Conservation (phyloP, 768 basidiomycete species). For the Cytidiella melzeri region DNA sequence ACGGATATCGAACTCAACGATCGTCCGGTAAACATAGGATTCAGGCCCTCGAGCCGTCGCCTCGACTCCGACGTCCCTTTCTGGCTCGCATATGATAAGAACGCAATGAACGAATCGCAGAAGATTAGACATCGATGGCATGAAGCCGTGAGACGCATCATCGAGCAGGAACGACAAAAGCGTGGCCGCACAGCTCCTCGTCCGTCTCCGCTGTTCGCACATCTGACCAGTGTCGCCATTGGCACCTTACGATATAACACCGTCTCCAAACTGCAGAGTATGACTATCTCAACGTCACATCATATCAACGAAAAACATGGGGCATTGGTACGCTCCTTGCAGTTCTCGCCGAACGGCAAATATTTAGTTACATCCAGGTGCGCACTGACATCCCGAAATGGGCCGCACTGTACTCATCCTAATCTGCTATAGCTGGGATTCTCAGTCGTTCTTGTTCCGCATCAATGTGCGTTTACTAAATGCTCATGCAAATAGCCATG, state of each 20-base stretch:
- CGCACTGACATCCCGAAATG: no score
- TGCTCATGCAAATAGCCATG: background rate
- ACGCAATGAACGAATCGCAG: background rate
- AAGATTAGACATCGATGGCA: constrained; percentile 5
- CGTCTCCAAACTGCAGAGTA: background rate
- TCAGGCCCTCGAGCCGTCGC: background rate
- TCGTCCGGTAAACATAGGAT: no score
- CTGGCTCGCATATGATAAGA: constrained; percentile 2
- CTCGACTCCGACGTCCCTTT: background rate
- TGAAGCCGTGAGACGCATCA: constrained; percentile 3
- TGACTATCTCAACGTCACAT: constrained; percentile 2
- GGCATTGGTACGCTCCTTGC: constrained; percentile 5
- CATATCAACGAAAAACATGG: constrained; percentile 5
- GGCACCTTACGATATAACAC: no score
- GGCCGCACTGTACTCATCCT: background rate
- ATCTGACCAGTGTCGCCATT: no score
- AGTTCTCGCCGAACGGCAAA: constrained; percentile 9
- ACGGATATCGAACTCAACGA: background rate
- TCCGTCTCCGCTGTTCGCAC: no score
- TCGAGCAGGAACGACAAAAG: background rate
- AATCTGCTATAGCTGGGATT: constrained; percentile 5
- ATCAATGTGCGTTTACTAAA: background rate
- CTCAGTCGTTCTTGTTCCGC: constrained; percentile 1
- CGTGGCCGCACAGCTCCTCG: no score
- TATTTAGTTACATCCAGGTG: constrained; percentile 10